Base-by-base conservation (phyloP, 1,284 basidiomycete genomes). In the Rhizoctonia solani region DNA sequence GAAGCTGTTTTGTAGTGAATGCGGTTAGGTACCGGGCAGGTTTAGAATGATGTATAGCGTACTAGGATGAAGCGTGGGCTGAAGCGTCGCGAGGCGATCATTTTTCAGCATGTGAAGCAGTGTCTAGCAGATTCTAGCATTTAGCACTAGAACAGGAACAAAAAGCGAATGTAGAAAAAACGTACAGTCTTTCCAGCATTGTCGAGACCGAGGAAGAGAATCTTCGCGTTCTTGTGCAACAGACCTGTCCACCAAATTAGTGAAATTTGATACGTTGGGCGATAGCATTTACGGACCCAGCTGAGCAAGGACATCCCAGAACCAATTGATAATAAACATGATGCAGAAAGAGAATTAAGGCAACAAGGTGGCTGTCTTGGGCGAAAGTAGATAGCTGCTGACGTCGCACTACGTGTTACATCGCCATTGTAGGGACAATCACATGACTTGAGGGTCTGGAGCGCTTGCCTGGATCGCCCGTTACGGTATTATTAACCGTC, bases 41-140 rank as follows among this genome's bases (percentile, higher is more conserved):
- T 4, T 44, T 6, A 44, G 19, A n/a, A 16, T 44, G 41, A 39
- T 8, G 63, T 9, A 25, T 30, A 27, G 77, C 83, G 74, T 77
- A 97, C 95, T 98, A n/a, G 97, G 97, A 79, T 99, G 96, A 69
- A 98, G 90, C 32, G 97, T 99, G 37, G 97, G 97, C 80, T 99
- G 97, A 72, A 99, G 84, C 29, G 95, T 97, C 27, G 97, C 97
- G 69, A 99, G 85, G 74, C 97, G 87, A 83, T 99, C 97, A 76
- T 99, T 99, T 86, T 99, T 99, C 76, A 99, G 85, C 97, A 99
- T 99, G 81, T 99, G 97, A 73, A 99, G 81, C 59, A 99, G 85
- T 44, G 97, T 99, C 95, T 99, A 75, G 16, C 50, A n/a, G 67
- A 14, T 50, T 68, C 27, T n/a, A 34, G 32, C 11, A 11, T 11